Evolutionary conservation across 1,284 basidiomycete genomes (phyloP), one percentile per base, ranked within the genome.

Genomic region (Leucoagaricus sp.): DNA sequence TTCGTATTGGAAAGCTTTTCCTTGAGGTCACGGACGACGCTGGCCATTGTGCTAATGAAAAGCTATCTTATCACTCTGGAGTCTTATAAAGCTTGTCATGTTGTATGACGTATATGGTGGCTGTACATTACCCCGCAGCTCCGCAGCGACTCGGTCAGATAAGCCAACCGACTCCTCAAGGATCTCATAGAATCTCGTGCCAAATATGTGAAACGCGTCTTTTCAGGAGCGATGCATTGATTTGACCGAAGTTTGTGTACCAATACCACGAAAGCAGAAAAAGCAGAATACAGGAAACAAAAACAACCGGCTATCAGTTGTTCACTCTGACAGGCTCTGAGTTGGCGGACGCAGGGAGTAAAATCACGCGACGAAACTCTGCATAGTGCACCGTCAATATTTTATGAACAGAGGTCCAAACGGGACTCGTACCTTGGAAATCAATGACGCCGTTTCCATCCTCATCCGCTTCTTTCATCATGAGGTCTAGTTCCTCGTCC

Each of bases 391-490:
- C 3, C 19, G 25, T 15, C 23, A 3, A 31, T 6, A 9, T 21
- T 15, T 9, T 9, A 8, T 25, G 8, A 0, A 23, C 33, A 25
- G 26, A 41, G 13, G 4, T 19, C n/a, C n/a, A 6, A 10, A 13
- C 6, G 13, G 26, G 42, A 15, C 19, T 72, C 84, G 61, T 61
- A 91, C 89, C 90, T 6, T 87, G 84, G 69, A 92, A 92, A 74
- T 93, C 91, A 75, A 92, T 92, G 74, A 92, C 89, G 33, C 93
- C 93, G 71, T 96, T 93, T 41, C 94, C 96, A 69, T 98, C 95
- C 52, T 94, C 85, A 74, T 99, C 96, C 54, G 96, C 96, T 76
- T 98, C 96, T 58, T 94, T 86, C 72, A 99, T 98, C 96, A 99
- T 98, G 78, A 97, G 94, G 65, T 96, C 92, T 60, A 98, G 93